Percentiles rank a stretch among this genome's conserved stretches.
Conservation (phyloP, 2,329 filamentous ascomycete species). For the Onygenales sp. region DNA sequence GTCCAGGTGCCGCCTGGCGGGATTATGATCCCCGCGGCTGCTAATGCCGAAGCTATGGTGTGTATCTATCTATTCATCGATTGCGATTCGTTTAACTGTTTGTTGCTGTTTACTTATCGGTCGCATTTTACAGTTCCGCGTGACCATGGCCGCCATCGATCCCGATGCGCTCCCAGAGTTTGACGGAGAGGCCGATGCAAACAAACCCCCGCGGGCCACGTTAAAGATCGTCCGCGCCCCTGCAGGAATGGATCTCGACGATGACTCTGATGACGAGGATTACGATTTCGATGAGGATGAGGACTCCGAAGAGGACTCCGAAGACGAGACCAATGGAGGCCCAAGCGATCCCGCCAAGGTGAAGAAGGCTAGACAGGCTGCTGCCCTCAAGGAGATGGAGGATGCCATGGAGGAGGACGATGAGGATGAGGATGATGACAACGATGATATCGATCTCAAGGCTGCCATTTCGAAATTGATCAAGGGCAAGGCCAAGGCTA, state of each 20-base stretch:
- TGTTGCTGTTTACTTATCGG: conserved; percentile 5
- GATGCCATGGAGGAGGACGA: conserved; percentile 52
- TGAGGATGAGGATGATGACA: conserved; percentile 53
- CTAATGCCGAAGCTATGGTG: conserved; percentile 76
- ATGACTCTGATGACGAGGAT: conserved; percentile 47
- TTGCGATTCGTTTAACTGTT: background rate
- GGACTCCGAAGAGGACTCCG: conserved; percentile 41
- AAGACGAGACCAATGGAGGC: conserved; percentile 70
- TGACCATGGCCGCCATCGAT: conserved; percentile 98
- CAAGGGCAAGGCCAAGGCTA: conserved; percentile 61
- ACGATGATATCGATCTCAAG: conserved; percentile 50
- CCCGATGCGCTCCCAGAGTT: conserved; percentile 66
- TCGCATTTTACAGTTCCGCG: conserved; percentile 60
- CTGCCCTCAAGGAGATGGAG: conserved; percentile 67
- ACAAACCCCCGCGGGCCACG: conserved; percentile 64
- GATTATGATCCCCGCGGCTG: conserved; percentile 67
- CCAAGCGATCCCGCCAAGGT: conserved; percentile 86
- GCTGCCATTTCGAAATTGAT: conserved; percentile 47
- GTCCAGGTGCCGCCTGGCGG: conserved; percentile 82
- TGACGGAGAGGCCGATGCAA: conserved; percentile 53
- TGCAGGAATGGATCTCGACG: conserved; percentile 46
- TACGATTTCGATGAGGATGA: conserved; percentile 57
- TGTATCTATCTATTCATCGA: conserved; percentile 30
- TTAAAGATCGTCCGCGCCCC: conserved; percentile 80
- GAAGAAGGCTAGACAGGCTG: conserved; percentile 74